Evolutionary conservation across 2,329 filamentous ascomycete genomes (phyloP), one percentile per base, ranked within the genome.

Genomic region (Sporothrix brunneoviolacea): DNA sequence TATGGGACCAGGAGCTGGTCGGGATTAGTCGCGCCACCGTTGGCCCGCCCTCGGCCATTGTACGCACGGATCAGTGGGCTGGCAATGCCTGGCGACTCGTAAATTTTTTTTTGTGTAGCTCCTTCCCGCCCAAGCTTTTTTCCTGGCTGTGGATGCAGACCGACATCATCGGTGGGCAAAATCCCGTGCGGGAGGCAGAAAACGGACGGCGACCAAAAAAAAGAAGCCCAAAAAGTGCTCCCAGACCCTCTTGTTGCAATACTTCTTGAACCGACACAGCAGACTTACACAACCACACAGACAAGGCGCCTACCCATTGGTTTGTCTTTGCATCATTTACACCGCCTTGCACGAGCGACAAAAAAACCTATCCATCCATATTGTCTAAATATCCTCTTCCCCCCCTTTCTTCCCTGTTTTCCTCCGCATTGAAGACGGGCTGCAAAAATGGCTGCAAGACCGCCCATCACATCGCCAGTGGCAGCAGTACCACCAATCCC

Each of bases 391-490:
- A 32, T 43, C 19, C 13, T 19, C 30, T 32, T 15, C 16, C n/a
- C 6, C 36, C 8, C 12, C 36, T 32, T 18, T 24, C 9, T 28
- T n/a, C 18, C n/a, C 35, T n/a, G 18, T 35, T 19, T 22, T 22
- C 19, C 33, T 21, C 18, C 22, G 8, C 21, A 36, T 8, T 4
- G 12, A 22, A 15, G 21, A 27, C 32, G 21, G 9, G 24, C 12
- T 3, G 44, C 43, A 41, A 52, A 42, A 35, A 75, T 72, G 69
- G 67, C 70, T 53, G 69, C 59, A 54, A 62, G 61, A 60, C 65
- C 65, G 61, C 64, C 66, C 60, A 38, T 48, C 39, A 21, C 42
- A 6, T 47, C 48, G 32, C 59, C 61, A 58, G 59, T 68, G 58
- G 64, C 69, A 69, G 56, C 71, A 27, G 36, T 49, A 22, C 49